Evolutionary conservation across 768 basidiomycete genomes (phyloP), one percentile per base, ranked within the genome.

Genomic region (Trametes cubensis): DNA sequence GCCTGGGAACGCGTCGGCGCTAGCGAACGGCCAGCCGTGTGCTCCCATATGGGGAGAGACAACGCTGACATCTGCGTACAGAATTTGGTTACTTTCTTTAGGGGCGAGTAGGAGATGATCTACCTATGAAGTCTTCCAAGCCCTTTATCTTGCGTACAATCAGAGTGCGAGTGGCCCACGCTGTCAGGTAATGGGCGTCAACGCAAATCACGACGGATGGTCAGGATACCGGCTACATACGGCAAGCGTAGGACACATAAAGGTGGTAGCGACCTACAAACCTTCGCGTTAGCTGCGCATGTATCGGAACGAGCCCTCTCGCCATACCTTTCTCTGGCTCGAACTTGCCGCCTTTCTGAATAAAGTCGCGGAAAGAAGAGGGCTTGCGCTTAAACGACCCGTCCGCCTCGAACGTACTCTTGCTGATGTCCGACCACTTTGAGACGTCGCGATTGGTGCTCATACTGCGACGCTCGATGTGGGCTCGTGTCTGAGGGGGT

Each of bases 121-220:
- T 65, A 92, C 94, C 79, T 61, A 99, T 85, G 63, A 92, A 77
- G 25, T 88, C 81, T 65, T 98, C 90, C 23, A 99, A 80, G 2
- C 95, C 95, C 74, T 99, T 99, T 68, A 98, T 82, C 75, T 94
- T 87, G 66, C 95, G 83, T 4, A 89, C 80, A 67, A 98, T 97
- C 64, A 97, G 79, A 4, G 95, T 85, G 66, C 96, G 83, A 25
- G 94, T 93, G 0, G 96, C 96, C 96, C 95, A 98, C 10, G 96
- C 90, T 92, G 50, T 15, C 46, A 52, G 3, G 2, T 6, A 42
- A 34, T 34, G 70, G 34, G 25, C 6, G 17, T 40, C 3, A 52
- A 54, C 46, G 46, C 2, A 38, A 40, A 18, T n/a, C 58, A 30
- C 21, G n/a, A 45, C 7, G 10, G 3, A 17, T 39, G 20, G 20